Evolutionary conservation across 1,284 basidiomycete genomes (phyloP), one percentile per base, ranked within the genome.

Genomic region (Caloboletus firmus): DNA sequence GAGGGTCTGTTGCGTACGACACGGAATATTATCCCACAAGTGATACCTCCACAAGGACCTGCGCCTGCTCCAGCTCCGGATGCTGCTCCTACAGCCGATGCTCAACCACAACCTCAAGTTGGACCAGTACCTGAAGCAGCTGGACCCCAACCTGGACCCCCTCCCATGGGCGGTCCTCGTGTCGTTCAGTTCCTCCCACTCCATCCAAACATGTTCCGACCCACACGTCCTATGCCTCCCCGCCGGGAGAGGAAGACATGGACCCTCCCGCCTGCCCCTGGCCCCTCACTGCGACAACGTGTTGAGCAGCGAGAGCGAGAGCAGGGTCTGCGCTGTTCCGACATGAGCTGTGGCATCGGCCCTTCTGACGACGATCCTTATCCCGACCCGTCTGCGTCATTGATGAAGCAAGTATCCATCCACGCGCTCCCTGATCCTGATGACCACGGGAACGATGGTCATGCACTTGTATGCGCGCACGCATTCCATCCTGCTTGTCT

Each of bases 291-390:
- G 39, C 83, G 89, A 24, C 81, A 89, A 66, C 78, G 82, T 5
- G 74, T 91, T 20, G 88, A 91, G 67, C 78, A 78, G 55, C 74
- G 76, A 45, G 87, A 91, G 67, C 78, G 84, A 17, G 85, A 88
- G 63, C 77, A 80, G 28, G 87, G 87, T 0, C 63, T 88, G 59
- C 74, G 88, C 45, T 91, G 88, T 66, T 80, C 74, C 37, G 87
- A 89, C 63, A 69, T 82, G 32, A 83, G 81, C 58, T 91, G 88
- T 67, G 86, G 85, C 3, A 64, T 89, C 26, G 89, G 86, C 0
- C 88, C 88, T 7, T 83, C 81, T 5, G 88, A 91, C 59, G 88
- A 90, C 22, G 87, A 90, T 51, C 88, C 87, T 44, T 72, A 63
- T 59, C 75, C 73, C 28, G 66, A 63, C 45, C 56, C 65, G 34